Evolutionary conservation across 2,329 filamentous ascomycete species (phyloP).

Genomic region (Claviceps fusiformis): DNA sequence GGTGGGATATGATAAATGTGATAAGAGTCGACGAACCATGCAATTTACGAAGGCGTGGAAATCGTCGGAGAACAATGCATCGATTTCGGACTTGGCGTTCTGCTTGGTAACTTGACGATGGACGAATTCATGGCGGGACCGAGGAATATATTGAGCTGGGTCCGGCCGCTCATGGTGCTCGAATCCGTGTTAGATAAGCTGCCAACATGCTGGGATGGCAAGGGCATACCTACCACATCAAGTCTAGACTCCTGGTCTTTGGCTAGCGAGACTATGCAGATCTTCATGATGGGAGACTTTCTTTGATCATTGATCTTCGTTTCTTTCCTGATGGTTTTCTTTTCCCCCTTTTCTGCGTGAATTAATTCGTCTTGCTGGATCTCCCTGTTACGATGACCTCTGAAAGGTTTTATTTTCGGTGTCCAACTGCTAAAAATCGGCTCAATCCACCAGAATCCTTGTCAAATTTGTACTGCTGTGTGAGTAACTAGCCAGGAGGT

Average conservation of each 20-base stretch:
- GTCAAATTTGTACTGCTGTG: no score
- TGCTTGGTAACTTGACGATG: not conserved
- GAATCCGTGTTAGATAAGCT: not conserved
- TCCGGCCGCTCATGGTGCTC: not conserved
- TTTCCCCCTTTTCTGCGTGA: no score
- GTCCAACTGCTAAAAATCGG: no score
- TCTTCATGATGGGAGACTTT: not conserved
- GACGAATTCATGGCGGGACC: not conserved
- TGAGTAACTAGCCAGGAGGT: no score
- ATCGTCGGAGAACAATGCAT: not conserved
- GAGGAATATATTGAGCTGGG: not conserved
- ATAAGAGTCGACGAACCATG: not conserved
- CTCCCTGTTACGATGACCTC: no score
- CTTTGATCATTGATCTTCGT: no score
- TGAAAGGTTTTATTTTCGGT: no score
- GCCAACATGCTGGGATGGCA: not conserved
- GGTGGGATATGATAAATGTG: no score
- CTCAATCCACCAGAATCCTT: no score
- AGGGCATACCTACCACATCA: not conserved
- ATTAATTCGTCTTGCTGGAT: no score
- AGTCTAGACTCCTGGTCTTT: not conserved
- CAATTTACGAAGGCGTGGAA: not conserved
- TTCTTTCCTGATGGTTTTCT: no score
- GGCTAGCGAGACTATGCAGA: not conserved
- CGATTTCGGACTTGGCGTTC: not conserved